Evolutionary conservation across 1,139 yeast species (phyloP), one percentile per base, ranked within the genome.

Genomic region (Lodderomyces pseudojiufengensis): DNA sequence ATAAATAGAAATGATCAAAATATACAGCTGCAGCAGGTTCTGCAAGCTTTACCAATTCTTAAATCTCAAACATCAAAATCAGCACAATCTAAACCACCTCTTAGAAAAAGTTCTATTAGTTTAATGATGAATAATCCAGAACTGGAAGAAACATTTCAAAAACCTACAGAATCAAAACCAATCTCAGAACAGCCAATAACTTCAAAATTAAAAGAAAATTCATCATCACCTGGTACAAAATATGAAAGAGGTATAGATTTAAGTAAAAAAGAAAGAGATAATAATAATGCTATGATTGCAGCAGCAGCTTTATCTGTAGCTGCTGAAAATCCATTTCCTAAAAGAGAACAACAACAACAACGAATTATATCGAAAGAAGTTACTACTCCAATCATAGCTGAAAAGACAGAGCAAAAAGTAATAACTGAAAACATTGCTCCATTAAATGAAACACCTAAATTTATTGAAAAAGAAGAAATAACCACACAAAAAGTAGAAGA

Each of bases 231-330:
- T 13, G 24, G 23, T 16, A 31, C 29, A 9, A 34, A 31, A 12
- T 46, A 39, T 27, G 50, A 75, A 3, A 78, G 80, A 2, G 74
- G 73, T 0, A 64, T 63, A 20, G 64, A 63, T 45, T 49, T 57
- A 28, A 64, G 59, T 31, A 57, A 61, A 5, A 66, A 69, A 2
- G 61, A 60, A 42, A 41, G 71, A 34, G 63, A 59, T 39, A 61
- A 51, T 24, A 59, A 63, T 41, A 78, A 77, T 49, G 84, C 82
- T 1, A 67, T 70, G 41, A 78, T 79, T 18, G 86, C 85, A 0
- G 85, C 85, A 2, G 85, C 84, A 8, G 85, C 85, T 0, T 61
- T 79, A 35, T 84, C 85, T 1, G 84, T 81, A 0, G 86, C 85
- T 1, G 84, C 84, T 5, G 84, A 78, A 32, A 70, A 74, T 5